Percentiles rank a stretch among this genome's conserved stretches.
These are phyloP conservation scores for Alternaria angustiovoidea DNA, from an alignment of 2,329 filamentous ascomycete species.

Conservation along the genomic window DNA sequence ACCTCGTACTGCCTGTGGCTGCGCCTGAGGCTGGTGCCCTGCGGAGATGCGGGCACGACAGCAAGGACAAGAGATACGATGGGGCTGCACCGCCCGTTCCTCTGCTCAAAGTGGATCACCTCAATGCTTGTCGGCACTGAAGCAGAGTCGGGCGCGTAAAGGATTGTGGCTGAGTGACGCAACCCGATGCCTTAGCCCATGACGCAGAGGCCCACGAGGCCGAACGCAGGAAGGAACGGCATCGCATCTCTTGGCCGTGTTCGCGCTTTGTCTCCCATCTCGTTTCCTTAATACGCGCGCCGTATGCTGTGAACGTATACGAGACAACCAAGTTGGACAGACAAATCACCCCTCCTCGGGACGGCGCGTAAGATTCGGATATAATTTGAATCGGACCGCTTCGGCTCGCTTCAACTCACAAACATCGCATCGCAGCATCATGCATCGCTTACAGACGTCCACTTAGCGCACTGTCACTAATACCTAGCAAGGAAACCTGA, in stretches of 20 bases:
- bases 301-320: background rate
- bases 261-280: constrained; percentile 1
- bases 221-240: constrained; percentile 23
- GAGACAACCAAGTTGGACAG: background rate
- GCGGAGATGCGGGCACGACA: constrained; percentile 19
- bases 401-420: background rate
- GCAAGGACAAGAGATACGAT: constrained; percentile 17
- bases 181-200: constrained; percentile 30
- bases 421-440: background rate
- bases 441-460: constrained; percentile 9
- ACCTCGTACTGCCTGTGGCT: constrained; percentile 31
- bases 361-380: background rate
- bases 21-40: constrained; percentile 33
- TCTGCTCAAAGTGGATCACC: constrained; percentile 20
- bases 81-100: constrained; percentile 20
- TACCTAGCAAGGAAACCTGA: constrained; percentile 4
- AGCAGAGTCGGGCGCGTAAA: constrained; percentile 25
- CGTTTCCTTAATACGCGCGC: background rate
- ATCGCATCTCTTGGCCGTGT: constrained; percentile 21
- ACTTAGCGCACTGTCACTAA: constrained; percentile 12
- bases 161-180: constrained; percentile 32
- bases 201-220: constrained; percentile 8
- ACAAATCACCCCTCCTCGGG: background rate
- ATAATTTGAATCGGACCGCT: background rate
- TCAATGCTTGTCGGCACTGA: constrained; percentile 26